Evolutionary conservation across 495 filamentous ascomycete genomes (phyloP).

Genomic region (Annulohypoxylon stygium): DNA sequence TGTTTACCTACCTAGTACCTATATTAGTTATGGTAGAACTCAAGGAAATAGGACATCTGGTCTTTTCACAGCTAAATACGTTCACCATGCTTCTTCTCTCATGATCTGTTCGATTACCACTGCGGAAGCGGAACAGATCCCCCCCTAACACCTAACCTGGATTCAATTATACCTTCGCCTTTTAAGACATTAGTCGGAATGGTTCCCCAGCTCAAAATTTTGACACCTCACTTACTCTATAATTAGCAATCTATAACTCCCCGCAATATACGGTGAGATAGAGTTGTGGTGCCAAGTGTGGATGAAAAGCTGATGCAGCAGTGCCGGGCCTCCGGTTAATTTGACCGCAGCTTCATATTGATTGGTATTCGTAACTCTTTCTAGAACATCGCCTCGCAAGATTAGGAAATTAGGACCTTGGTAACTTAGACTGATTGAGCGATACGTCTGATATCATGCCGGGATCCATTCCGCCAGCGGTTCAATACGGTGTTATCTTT

Average conservation of each 20-base stretch:
- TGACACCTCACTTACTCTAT: slow-evolving; percentile 14
- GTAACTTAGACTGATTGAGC: background rate
- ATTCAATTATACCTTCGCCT: background rate
- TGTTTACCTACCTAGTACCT: background rate
- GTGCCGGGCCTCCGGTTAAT: slow-evolving; percentile 40
- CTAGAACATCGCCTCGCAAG: slow-evolving; percentile 30
- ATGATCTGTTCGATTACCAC: background rate
- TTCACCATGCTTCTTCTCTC: background rate
- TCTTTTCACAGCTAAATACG: background rate
- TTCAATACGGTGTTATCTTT: slow-evolving; percentile 19
- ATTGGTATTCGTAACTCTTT: slow-evolving; percentile 3
- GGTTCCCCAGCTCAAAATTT: background rate
- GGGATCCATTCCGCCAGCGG: background rate
- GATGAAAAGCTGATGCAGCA: slow-evolving; percentile 33
- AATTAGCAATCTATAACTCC: slow-evolving; percentile 18
- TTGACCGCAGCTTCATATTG: slow-evolving; percentile 26
- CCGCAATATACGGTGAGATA: slow-evolving; percentile 24
- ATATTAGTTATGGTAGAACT: background rate
- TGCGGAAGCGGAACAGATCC: slow-evolving; percentile 19
- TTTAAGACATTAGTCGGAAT: slow-evolving; percentile 6
- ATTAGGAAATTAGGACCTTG: slow-evolving; percentile 1
- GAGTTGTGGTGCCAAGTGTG: slow-evolving; percentile 36
- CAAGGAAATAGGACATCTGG: background rate
- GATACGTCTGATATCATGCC: background rate
- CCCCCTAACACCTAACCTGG: background rate